Evolutionary conservation across 2,329 filamentous ascomycete species (phyloP).

Genomic region (Colletotrichum sp.): DNA sequence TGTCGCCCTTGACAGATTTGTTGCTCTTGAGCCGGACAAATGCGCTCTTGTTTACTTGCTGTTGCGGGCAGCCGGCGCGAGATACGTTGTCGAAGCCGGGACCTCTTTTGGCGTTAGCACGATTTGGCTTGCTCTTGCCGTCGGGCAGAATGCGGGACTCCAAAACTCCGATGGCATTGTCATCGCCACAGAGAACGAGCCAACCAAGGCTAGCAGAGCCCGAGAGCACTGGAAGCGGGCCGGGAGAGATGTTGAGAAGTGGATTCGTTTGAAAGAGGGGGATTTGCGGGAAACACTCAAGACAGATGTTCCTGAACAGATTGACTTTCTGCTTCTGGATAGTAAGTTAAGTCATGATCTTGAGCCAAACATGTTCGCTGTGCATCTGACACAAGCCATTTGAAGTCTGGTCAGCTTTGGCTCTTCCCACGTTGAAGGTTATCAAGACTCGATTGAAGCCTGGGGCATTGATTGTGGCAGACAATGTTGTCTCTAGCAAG

Average conservation of each 20-base stretch:
- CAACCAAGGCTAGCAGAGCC: constrained; percentile 55
- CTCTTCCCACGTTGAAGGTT: constrained; percentile 54
- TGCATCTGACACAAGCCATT: background rate
- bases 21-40: constrained; percentile 65
- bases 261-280: constrained; percentile 63
- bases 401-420: constrained; percentile 60
- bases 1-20: constrained; percentile 53
- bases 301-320: constrained; percentile 44
- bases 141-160: constrained; percentile 47
- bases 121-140: constrained; percentile 65
- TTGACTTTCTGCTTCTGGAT: constrained; percentile 66
- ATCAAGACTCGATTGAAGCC: constrained; percentile 47
- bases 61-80: constrained; percentile 50
- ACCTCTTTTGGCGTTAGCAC: constrained; percentile 68
- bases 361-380: background rate
- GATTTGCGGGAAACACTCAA: constrained; percentile 60
- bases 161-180: constrained; percentile 42
- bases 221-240: constrained; percentile 57
- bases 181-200: constrained; percentile 66
- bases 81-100: constrained; percentile 62
- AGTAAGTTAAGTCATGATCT: constrained; percentile 49
- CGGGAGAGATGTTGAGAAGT: constrained; percentile 50
- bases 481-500: constrained; percentile 49
- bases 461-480: constrained; percentile 53
- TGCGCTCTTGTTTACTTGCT: constrained; percentile 62